Base-by-base conservation (phyloP, 352 stramenopile species). In the Phytopythium aichiense region DNA sequence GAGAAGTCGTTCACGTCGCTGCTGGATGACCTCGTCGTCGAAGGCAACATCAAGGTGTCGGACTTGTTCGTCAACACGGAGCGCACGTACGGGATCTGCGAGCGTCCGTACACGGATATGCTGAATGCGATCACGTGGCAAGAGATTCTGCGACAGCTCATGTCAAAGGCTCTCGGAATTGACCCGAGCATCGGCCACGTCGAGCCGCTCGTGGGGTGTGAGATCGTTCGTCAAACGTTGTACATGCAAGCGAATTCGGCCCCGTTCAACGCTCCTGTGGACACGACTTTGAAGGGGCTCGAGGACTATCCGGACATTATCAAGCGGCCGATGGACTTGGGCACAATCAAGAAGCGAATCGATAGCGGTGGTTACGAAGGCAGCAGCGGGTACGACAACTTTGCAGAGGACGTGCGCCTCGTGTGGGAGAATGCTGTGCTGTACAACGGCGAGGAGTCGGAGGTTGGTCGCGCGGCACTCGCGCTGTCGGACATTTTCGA, bases 261-360 rank as follows among this genome's bases (percentile, higher is more conserved):
- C 11, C 81, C 86, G 8, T 97, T 97, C 64, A 89, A 93, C 28
- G 60, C 74, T 31, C 91, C 91, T 5, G 91, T 97, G 15, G 87
- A 96, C 56, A 87, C 71, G 42, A 76, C 74, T 28, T 42, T 77
- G 8, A 87, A 96, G 58, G 87, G 87, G 4, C 67, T 98, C 3
- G 76, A 92, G 67, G 90, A 97, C 65, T 98, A 98, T 53, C 58
- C 76, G 8, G 71, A 94, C 37, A 67, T 94, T 45, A 73, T 98
- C 23, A 97, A 96, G 65, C 76, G 78, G 25, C 91, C 91, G 22
- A 97, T 97, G 87, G 91, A 98, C 76, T 63, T 98, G 18, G 84
- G 88, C 8, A 97, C 90, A 16, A 90, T 98, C 38, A 88, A 89
- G 58, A 77, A 76, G 37, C 86, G 76, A 33, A 76, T 95, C 23